A percentile compares a stretch with the other conserved stretches of the same genome.
These are phyloP conservation scores for Alternaria viburni DNA, from an alignment of 2,329 filamentous ascomycete genomes.

Conservation along the genomic window DNA sequence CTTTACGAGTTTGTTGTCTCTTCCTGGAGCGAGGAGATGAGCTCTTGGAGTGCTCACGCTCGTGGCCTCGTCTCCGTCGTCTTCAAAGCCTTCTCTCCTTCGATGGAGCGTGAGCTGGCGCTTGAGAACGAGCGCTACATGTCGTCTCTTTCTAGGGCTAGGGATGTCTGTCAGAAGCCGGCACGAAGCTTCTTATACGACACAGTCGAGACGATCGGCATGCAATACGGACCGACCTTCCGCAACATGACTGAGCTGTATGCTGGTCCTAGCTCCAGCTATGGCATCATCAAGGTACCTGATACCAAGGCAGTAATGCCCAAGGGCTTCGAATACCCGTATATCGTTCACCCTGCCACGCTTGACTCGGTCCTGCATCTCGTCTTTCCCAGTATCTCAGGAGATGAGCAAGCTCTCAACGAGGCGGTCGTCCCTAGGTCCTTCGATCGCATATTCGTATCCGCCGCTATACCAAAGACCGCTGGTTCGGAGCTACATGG, in stretches of 20 bases:
- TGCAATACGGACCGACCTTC: constrained; percentile 15
- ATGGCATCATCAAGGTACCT: constrained; percentile 7
- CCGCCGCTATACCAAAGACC: neutral
- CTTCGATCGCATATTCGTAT: constrained; percentile 7
- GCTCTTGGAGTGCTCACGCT: constrained; percentile 6
- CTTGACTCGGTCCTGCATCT: constrained; percentile 10
- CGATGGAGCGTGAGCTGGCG: constrained; percentile 3
- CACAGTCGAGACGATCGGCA: constrained; percentile 8
- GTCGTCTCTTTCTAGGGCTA: neutral
- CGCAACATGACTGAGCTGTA: constrained; percentile 21
- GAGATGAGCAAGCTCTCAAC: constrained; percentile 16
- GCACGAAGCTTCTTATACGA: constrained; percentile 11
- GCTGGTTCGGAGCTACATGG: constrained; percentile 3
- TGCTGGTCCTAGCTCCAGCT: neutral
- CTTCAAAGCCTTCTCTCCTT: neutral
- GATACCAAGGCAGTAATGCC: constrained; percentile 6
- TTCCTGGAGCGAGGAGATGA: constrained; percentile 8
- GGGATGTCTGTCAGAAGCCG: constrained; percentile 1
- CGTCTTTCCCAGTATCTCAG: constrained; percentile 11
- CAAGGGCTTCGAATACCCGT: constrained; percentile 1
- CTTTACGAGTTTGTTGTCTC: constrained; percentile 9
- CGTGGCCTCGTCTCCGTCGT: constrained; percentile 4
- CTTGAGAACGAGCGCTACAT: constrained; percentile 1
- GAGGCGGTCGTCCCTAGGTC: constrained; percentile 5
- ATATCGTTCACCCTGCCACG: constrained; percentile 8